Conservation (phyloP, 257 asterid species). For the Buddleja alternifolia region DNA sequence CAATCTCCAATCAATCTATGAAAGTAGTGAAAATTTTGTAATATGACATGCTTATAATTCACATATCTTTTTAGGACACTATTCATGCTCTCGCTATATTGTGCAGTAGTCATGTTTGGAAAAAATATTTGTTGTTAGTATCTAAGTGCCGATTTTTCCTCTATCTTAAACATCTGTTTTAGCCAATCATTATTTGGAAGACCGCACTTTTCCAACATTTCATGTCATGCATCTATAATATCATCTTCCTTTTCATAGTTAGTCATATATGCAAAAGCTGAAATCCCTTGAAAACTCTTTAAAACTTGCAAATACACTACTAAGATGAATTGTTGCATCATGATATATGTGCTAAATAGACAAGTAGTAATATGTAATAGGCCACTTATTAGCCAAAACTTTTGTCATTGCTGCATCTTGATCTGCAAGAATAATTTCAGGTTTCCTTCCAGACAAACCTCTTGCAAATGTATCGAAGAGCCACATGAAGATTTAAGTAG, state of each 20-base stretch:
- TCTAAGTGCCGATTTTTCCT: too few relatives aligned
- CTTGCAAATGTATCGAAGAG: not conserved
- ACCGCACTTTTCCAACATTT: not conserved
- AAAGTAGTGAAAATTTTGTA: not conserved
- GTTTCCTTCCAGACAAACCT: not conserved
- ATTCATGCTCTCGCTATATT: not conserved
- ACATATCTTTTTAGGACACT: not conserved
- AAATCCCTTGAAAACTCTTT: not conserved
- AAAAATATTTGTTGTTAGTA: too few relatives aligned
- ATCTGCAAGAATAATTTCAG: not conserved
- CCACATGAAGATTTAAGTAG: not conserved
- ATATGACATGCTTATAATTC: not conserved
- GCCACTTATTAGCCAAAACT: too few relatives aligned
- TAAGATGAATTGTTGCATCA: not conserved
- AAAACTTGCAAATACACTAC: not conserved
- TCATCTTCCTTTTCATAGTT: conserved; percentile 6
- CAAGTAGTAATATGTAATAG: too few relatives aligned
- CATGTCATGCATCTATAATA: not conserved
- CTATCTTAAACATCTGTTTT: too few relatives aligned
- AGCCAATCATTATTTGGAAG: not conserved
- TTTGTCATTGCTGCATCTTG: conserved; percentile 4
- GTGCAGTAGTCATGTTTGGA: too few relatives aligned
- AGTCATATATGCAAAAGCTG: not conserved
- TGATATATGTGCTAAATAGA: too few relatives aligned
- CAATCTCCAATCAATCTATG: not conserved